Evolutionary conservation across 805 yeast species (phyloP), one percentile per base, ranked within the genome.

Genomic region (Candida dajiaensis): DNA sequence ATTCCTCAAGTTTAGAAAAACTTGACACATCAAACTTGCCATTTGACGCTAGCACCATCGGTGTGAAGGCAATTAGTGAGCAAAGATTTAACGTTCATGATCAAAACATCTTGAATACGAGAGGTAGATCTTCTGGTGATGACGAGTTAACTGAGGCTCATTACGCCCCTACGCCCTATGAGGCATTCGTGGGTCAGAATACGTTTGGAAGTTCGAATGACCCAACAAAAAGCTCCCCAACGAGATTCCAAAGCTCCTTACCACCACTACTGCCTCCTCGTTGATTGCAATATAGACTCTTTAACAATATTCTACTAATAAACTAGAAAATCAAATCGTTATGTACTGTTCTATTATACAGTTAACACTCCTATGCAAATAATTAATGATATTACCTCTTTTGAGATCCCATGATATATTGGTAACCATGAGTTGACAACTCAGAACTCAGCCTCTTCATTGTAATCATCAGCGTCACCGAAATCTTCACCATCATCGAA

Each of bases 381-480:
- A 33, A 8, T 20, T 29, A 10, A 22, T 22, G 15, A n/a, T 20
- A 20, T 38, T 31, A n/a, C 4, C 7, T 9, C 11, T 35, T 38
- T 42, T 8, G 2, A 20, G 13, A n/a, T n/a, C 18, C 23, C 23
- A 22, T 22, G 23, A 22, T 40, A 15, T 18, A n/a, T 16, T 20
- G 33, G 11, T 18, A 6, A 9, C 21, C 15, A 39, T n/a, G 13
- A 19, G 31, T 12, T 28, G 23, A 22, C 6, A 4, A 33, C 20
- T 61, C 64, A 79, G 55, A 78, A 78, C 3, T 81, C 83, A n/a
- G 83, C 83, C 58, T 78, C 83, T 47, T 78, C 82, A 29, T 74
- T 78, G 29, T 68, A 74, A 40, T 72, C 78, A 43, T 75, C 80
- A 38, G 72, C 79, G 43, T 64, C 73, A 25, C 70, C 71, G 43